Evolutionary conservation across 148 eudicot species (phyloP), one percentile per base, ranked within the genome.

Genomic region (Nepenthes mirabilis): DNA sequence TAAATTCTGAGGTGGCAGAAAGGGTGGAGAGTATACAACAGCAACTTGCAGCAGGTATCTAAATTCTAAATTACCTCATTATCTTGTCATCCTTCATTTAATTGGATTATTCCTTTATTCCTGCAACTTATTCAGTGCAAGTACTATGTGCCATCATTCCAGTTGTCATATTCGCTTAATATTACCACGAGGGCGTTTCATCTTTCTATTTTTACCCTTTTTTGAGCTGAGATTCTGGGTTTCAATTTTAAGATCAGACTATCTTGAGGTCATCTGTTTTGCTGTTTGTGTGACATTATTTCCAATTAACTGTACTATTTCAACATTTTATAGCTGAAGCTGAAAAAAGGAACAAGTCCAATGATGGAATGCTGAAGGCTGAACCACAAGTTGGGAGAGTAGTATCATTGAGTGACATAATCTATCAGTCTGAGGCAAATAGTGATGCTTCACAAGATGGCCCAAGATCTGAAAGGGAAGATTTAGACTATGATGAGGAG

Each of bases 401-500:
- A 45, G 61, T 93, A 68, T 85, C 96, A 58, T 70, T 86, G 67
- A 86, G 87, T 68, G 96, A 88, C 72, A 75, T 88, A 64, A 74
- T 86, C 14, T 79, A 80, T 58, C 85, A 80, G 12, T 83, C 91
- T 32, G 96, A 74, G 51, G 85, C 79, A 57, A 74, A 81, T 70
- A 82, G 82, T 76, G 96, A 88, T 80, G 75, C 85, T 63, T 86
- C 90, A 61, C 83, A 73, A 69, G 93, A 83, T 71, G 91, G 78
- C 66, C 83, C 83, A 55, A 77, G 83, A 72, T 85, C 85, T 68
- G 96, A 82, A 58, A 89, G 95, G 68, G 98, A 93, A 62, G 96
- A 93, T 68, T 86, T 91, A 52, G 96, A 88, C 60, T 82, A 83
- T 73, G 95, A 91, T 58, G 96, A 93, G 57, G 96, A 86, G 69